These are phyloP conservation scores for Amanita brunnescens DNA, from an alignment of 768 basidiomycete species.

Conservation along the genomic window DNA sequence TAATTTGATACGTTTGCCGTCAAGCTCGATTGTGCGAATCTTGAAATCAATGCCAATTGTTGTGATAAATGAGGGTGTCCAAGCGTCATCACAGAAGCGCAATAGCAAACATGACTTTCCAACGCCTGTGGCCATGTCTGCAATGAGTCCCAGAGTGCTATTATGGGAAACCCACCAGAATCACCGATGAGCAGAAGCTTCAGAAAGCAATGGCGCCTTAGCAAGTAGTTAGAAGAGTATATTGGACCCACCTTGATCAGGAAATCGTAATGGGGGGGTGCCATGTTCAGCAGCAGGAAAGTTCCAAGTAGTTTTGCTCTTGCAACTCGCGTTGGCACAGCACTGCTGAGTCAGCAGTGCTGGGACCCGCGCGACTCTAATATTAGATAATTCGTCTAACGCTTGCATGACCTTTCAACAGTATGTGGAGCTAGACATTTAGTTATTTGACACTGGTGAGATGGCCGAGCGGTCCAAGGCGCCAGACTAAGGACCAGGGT, in stretches of 20 bases:
- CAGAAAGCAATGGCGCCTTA: slow-evolving; percentile 9
- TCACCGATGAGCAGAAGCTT: slow-evolving; percentile 94
- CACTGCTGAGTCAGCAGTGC: no score
- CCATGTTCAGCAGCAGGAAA: slow-evolving; percentile 42
- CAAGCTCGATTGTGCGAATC: slow-evolving; percentile 97
- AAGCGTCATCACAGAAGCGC: slow-evolving; percentile 98
- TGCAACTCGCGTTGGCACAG: no score
- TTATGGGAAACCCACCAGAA: slow-evolving; percentile 51
- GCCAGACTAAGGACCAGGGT: slow-evolving; percentile 54
- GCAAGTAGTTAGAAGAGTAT: not conserved
- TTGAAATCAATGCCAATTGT: slow-evolving; percentile 99
- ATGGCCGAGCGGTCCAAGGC: slow-evolving; percentile 76
- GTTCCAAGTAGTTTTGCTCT: no score
- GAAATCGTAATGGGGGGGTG: slow-evolving; percentile 94
- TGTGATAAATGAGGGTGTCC: slow-evolving; percentile 98
- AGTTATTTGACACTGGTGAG: no score
- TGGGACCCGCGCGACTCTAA: no score
- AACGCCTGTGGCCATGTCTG: slow-evolving; percentile 47
- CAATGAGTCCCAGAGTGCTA: not conserved
- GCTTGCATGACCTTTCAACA: no score
- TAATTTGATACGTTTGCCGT: slow-evolving; percentile 97
- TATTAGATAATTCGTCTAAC: no score
- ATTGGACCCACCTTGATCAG: slow-evolving; percentile 68
- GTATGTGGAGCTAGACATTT: no score
- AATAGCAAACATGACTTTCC: slow-evolving; percentile 95